A percentile compares a stretch with the other conserved stretches of the same genome.
Conservation (phyloP, 192 early-diverging fungal genomes). For the Coemansia asiatica region DNA sequence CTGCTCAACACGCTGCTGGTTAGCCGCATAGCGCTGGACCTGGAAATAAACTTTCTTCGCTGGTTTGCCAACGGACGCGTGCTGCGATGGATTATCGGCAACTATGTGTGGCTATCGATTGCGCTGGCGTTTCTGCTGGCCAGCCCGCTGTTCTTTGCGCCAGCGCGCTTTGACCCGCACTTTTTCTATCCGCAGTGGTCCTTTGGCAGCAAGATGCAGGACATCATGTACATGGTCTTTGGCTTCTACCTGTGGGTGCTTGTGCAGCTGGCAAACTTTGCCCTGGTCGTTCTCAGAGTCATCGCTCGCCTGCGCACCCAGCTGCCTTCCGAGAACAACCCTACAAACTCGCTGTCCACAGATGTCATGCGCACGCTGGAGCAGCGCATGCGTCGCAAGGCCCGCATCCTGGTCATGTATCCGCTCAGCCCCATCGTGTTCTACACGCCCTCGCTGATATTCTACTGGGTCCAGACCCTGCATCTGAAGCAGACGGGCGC, state of each 20-base stretch:
- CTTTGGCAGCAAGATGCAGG: conserved; percentile 28
- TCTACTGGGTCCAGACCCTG: conserved; percentile 48
- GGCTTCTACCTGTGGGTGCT: conserved; percentile 42
- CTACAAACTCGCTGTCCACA: conserved; percentile 24
- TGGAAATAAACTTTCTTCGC: conserved; percentile 43
- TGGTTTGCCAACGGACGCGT: conserved; percentile 34
- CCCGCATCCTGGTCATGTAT: conserved; percentile 38
- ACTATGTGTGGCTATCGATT: conserved; percentile 24
- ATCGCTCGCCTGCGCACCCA: conserved; percentile 22
- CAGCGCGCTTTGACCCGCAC: conserved; percentile 25
- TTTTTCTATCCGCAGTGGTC: conserved; percentile 43
- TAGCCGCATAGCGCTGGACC: conserved; percentile 47
- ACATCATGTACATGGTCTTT: conserved; percentile 36
- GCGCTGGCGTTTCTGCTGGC: conserved; percentile 26
- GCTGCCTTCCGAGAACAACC: conserved; percentile 22
- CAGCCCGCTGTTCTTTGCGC: conserved; percentile 37
- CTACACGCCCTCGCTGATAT: conserved; percentile 27
- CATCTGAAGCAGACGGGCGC: conserved; percentile 22
- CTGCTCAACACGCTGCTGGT: conserved; percentile 37
- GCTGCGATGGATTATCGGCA: conserved; percentile 35
- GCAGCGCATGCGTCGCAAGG: conserved; percentile 47
- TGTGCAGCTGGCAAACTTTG: conserved; percentile 39
- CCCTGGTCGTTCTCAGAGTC: conserved; percentile 31
- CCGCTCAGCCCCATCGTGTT: conserved; percentile 49
- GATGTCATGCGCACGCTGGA: conserved; percentile 44